Evolutionary conservation across 2,329 filamentous ascomycete genomes (phyloP).

Genomic region (Stagonosporopsis chrysanthemi): DNA sequence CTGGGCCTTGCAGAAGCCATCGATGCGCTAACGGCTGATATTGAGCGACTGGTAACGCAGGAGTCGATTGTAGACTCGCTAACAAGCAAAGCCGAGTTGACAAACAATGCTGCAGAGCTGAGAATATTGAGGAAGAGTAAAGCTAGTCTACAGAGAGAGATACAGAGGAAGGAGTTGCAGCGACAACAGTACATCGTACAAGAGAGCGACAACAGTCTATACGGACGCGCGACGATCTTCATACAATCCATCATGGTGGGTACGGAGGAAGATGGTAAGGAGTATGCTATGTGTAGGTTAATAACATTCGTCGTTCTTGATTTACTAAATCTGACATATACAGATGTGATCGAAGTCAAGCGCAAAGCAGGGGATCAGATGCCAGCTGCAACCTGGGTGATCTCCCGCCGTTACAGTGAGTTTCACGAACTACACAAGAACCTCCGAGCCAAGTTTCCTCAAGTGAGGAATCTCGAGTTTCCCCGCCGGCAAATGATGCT

Average conservation of each 20-base stretch:
- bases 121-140: conserved; percentile 93
- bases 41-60: conserved; percentile 86
- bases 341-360: conserved; percentile 86
- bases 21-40: conserved; percentile 83
- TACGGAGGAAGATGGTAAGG: conserved; percentile 87
- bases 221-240: conserved; percentile 85
- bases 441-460: conserved; percentile 82
- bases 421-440: conserved; percentile 95
- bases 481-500: conserved; percentile 90
- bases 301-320: neutral
- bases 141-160: conserved; percentile 89
- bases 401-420: conserved; percentile 94
- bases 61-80: conserved; percentile 91
- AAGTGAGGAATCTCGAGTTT: conserved; percentile 89
- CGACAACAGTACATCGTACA: conserved; percentile 96
- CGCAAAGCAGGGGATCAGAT: conserved; percentile 92
- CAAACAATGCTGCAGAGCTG: conserved; percentile 93
- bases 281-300: conserved; percentile 80
- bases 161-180: conserved; percentile 92
- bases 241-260: conserved; percentile 95
- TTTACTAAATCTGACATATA: conserved; percentile 1
- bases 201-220: conserved; percentile 96
- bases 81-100: conserved; percentile 92
- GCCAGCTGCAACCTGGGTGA: conserved; percentile 92
- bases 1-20: conserved; percentile 94